These are phyloP conservation scores for Candida sanyaensis DNA, from an alignment of 1,139 yeast genomes.

Conservation along the genomic window DNA sequence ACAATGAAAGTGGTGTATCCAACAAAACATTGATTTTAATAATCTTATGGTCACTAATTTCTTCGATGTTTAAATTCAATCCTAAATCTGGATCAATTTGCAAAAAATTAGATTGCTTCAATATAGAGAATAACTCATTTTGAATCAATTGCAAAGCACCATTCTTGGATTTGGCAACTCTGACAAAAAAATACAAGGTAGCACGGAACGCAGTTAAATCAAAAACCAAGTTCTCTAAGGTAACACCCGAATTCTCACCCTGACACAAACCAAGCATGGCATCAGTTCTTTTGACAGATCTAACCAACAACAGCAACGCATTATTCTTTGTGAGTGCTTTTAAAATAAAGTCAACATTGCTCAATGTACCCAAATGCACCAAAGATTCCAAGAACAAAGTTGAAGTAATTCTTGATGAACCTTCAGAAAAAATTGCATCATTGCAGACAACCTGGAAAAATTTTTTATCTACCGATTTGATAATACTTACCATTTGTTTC, in stretches of 20 bases:
- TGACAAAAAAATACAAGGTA: slow-evolving; percentile 64
- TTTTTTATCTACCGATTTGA: slow-evolving; percentile 61
- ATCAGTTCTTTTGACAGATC: slow-evolving; percentile 70
- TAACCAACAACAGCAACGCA: slow-evolving; percentile 61
- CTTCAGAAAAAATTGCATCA: slow-evolving; percentile 82
- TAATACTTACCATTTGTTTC: slow-evolving; percentile 49
- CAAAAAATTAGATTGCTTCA: slow-evolving; percentile 60
- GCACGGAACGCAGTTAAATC: slow-evolving; percentile 80
- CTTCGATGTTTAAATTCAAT: slow-evolving; percentile 42
- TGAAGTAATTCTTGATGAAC: slow-evolving; percentile 75
- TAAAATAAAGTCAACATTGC: slow-evolving; percentile 57
- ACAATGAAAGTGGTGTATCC: slow-evolving; percentile 50
- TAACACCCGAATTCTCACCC: slow-evolving; percentile 30
- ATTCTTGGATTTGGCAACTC: slow-evolving; percentile 71
- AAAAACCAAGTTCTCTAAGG: slow-evolving; percentile 57
- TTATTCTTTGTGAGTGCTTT: slow-evolving; percentile 66
- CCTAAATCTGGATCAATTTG: slow-evolving; percentile 82
- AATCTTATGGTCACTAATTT: slow-evolving; percentile 21
- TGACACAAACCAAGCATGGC: slow-evolving; percentile 52
- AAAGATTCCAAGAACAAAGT: slow-evolving; percentile 71
- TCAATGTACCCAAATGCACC: slow-evolving; percentile 56
- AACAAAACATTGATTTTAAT: slow-evolving; percentile 47
- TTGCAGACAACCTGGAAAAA: slow-evolving; percentile 67
- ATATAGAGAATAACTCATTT: slow-evolving; percentile 65
- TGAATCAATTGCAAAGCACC: slow-evolving; percentile 82